phyloP scores from a whole-genome alignment of 2,329 filamentous ascomycete species.

The Penicillium hordei region DNA sequence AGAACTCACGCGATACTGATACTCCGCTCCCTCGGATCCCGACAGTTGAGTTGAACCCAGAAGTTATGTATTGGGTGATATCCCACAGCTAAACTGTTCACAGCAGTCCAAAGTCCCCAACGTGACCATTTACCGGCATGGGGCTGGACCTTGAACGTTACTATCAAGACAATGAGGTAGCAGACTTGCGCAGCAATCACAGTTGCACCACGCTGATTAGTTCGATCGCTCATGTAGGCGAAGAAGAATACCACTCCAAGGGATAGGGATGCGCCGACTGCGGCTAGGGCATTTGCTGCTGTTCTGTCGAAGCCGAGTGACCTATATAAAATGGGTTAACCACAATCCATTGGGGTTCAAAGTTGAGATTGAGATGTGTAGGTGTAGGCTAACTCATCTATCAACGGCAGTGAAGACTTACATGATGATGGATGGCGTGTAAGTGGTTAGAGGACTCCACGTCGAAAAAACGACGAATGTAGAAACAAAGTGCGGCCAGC shows the following conservation, averaged over 20 bases:
- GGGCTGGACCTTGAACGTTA: neutral
- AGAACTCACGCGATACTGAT: neutral
- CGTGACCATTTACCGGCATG: neutral
- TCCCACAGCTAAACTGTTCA: neutral
- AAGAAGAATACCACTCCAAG: neutral
- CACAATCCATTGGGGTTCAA: too few species aligned
- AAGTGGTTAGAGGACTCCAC: neutral
- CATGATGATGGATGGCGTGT: neutral
- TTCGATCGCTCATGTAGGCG: neutral
- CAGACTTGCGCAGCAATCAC: neutral
- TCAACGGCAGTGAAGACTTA: neutral
- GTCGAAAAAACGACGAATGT: neutral
- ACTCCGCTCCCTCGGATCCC: neutral
- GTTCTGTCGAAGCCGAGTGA: neutral
- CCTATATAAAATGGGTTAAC: neutral
- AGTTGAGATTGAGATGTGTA: too few species aligned
- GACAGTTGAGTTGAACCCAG: neutral
- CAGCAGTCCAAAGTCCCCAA: conserved; percentile 1
- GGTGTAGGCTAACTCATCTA: neutral
- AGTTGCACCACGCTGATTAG: neutral
- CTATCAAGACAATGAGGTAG: neutral
- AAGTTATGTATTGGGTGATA: neutral
- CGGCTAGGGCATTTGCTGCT: neutral
- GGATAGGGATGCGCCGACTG: neutral
- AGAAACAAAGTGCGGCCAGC: neutral